Base-by-base conservation (phyloP, 176 grass and related monocot genomes). In the Hordeum marinum region DNA sequence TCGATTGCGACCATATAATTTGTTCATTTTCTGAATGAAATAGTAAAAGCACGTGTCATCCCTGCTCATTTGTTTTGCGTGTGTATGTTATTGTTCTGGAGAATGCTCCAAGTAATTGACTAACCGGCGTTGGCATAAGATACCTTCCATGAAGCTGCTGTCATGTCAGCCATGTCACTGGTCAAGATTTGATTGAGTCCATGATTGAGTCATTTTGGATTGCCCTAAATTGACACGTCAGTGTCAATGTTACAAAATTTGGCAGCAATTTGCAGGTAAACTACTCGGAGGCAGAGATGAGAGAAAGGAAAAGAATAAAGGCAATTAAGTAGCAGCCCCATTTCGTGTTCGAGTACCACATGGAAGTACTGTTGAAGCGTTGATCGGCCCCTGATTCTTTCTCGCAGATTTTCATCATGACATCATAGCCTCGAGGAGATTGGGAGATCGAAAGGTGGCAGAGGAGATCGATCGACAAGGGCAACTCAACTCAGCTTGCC, bases 361-460 rank as follows among this genome's bases (percentile, higher is more conserved):
- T 79, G 58, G 84, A 80, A 41, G 46, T 48, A 75, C 48, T 50
- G 59, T 73, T 15, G 20, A 21, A 20, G 41, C 17, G 59, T 73
- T 25, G 57, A 55, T 66, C 72, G 24, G 27, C 46, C 71, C 14
- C 70, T 29, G 23, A 73, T 73, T 48, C 70, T 48, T 75, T 90
- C 25, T 39, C 50, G 75, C 17, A 36, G 11, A 50, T 43, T 79
- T 46, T 57, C 84, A 87, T 83, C 80, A 83, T 87, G 84, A 52
- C 75, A 67, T 86, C 66, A 31, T 60, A 87, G 20, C 62, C 75
- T 78, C 25, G 84, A 76, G n/a, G 31, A 84, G 76, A 80, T 80
- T 34, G 60, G 66, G 77, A 84, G 82, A 87, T 69, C 39, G 46
- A 83, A 87, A 87, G 60, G 60, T 24, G 24, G 31, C 68, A 75